Conservation (phyloP, 2,329 filamentous ascomycete genomes). For the Harringtonia aguacate region DNA sequence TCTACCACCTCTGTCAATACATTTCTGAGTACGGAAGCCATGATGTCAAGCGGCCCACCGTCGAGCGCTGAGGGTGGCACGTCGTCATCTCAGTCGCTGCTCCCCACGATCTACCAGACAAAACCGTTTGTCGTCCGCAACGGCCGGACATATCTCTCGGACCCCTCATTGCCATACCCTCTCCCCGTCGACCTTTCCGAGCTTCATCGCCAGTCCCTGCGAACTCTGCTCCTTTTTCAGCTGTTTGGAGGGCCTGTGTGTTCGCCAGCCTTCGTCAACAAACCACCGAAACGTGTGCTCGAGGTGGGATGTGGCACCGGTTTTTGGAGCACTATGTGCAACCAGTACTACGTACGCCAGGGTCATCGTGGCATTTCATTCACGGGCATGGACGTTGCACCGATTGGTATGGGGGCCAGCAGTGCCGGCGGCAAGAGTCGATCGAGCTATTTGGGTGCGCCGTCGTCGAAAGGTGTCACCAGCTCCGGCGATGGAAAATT, state of each 20-base stretch:
- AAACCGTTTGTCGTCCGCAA: slow-evolving; percentile 61
- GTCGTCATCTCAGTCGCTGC: slow-evolving; percentile 15
- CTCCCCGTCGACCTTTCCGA: slow-evolving; percentile 75
- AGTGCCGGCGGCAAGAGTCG: neutral
- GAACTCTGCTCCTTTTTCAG: slow-evolving; percentile 70
- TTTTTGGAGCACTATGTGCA: slow-evolving; percentile 84
- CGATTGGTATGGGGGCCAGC: slow-evolving; percentile 24
- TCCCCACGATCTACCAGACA: slow-evolving; percentile 15
- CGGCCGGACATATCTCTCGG: slow-evolving; percentile 73
- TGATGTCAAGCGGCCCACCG: slow-evolving; percentile 37
- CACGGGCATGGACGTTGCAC: slow-evolving; percentile 72
- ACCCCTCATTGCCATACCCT: slow-evolving; percentile 64
- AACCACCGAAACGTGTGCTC: slow-evolving; percentile 65
- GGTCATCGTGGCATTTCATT: slow-evolving; percentile 65
- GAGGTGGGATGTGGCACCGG: slow-evolving; percentile 82
- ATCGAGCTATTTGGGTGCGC: neutral
- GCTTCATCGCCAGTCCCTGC: slow-evolving; percentile 76
- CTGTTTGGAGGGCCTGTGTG: slow-evolving; percentile 74
- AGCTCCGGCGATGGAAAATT: neutral
- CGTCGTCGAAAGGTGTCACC: neutral
- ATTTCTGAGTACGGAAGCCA: slow-evolving; percentile 18
- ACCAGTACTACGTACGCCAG: slow-evolving; percentile 59
- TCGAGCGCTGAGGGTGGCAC: slow-evolving; percentile 29
- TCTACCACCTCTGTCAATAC: slow-evolving; percentile 33
- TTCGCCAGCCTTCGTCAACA: slow-evolving; percentile 53